phyloP scores from a whole-genome alignment of 2,329 filamentous ascomycete genomes.

The Hymenotorrendiella dingleyae region DNA sequence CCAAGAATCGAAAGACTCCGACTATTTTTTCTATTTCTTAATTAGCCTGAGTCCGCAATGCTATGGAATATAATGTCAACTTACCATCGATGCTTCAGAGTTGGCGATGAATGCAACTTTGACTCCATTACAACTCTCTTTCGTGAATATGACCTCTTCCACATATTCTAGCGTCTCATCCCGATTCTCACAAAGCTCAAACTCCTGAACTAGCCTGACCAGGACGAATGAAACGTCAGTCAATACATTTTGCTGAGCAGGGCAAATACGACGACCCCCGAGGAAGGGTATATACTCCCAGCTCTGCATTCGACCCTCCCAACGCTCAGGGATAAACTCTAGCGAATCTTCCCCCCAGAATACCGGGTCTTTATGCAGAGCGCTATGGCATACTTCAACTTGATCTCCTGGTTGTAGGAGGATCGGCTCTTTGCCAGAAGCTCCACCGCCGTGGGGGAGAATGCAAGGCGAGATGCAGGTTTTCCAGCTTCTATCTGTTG shows the following conservation, averaged over 20 bases:
- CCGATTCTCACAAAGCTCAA: neutral
- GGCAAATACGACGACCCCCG: conserved; percentile 4
- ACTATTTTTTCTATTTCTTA: no score
- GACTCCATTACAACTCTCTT: conserved; percentile 3
- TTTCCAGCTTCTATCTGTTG: conserved; percentile 1
- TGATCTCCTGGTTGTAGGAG: conserved; percentile 1
- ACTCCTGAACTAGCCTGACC: neutral
- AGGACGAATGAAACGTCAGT: conserved; percentile 5
- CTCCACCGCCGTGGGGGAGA: conserved; percentile 2
- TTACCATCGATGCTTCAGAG: no score
- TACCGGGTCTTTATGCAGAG: conserved; percentile 1
- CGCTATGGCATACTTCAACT: neutral
- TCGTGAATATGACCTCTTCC: conserved; percentile 3
- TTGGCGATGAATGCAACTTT: conserved; percentile 6
- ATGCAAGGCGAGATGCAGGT: neutral
- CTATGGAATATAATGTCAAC: no score
- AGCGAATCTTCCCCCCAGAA: conserved; percentile 1
- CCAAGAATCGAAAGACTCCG: no score
- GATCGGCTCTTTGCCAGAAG: neutral
- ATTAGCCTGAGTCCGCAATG: no score
- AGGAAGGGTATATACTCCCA: conserved; percentile 6
- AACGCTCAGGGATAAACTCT: conserved; percentile 4
- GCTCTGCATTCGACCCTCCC: conserved; percentile 1
- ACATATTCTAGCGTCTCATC: conserved; percentile 3
- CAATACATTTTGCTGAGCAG: conserved; percentile 3